Conservation (phyloP, 345 rosid species). For the Ceriops tagal region DNA sequence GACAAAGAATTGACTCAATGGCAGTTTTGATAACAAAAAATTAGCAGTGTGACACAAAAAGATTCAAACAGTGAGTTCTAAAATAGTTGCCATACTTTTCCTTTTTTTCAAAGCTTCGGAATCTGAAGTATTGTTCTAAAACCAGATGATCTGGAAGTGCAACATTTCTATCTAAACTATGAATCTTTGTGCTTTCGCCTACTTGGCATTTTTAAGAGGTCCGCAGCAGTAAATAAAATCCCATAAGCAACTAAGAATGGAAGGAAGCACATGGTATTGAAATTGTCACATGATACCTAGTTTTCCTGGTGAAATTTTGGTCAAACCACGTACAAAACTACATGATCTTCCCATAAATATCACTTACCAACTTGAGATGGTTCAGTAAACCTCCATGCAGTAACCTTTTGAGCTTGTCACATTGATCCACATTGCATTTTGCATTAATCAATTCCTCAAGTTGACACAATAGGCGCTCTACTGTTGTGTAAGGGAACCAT, state of each 20-base stretch:
- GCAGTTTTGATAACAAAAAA: neutral
- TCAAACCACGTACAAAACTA: neutral
- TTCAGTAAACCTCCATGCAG: constrained; percentile 59
- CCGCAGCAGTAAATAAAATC: no score
- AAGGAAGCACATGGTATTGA: no score
- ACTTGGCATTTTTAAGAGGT: no score
- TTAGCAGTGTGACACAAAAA: neutral
- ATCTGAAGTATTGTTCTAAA: no score
- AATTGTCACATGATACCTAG: neutral
- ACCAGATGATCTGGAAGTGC: no score
- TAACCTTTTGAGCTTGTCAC: constrained; percentile 60
- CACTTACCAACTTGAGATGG: constrained; percentile 70
- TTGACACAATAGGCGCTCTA: constrained; percentile 75
- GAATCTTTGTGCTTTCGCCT: no score
- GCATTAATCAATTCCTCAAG: constrained; percentile 53
- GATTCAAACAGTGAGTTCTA: neutral
- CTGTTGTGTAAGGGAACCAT: constrained; percentile 80
- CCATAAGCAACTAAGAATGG: no score
- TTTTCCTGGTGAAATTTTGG: neutral
- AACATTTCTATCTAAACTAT: no score
- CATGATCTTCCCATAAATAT: neutral
- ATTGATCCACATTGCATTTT: constrained; percentile 71
- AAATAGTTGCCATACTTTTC: neutral
- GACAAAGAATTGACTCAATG: neutral
- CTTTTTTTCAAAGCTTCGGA: neutral